Evolutionary conservation across 108 stramenopile species (phyloP), one percentile per base, ranked within the genome.

Genomic region (Skeletonema grethae): DNA sequence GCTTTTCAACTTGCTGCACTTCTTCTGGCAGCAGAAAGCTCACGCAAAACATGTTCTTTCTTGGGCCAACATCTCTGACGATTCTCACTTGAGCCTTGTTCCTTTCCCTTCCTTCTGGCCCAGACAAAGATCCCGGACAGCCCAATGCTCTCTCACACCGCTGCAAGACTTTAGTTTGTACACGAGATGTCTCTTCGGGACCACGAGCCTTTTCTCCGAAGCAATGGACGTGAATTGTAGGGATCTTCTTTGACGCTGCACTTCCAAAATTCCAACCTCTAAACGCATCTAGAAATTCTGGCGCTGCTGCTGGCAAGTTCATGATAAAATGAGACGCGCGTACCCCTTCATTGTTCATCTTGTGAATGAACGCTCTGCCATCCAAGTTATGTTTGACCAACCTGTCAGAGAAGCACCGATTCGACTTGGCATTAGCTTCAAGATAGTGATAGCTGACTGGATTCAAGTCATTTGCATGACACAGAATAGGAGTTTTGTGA

Each of bases 221-320:
- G 69, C 94, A 95, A 66, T 95, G 86, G 12, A 92, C 88, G 72
- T 95, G 94, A 56, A 95, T 77, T 36, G 75, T 78, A 3, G 94
- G 94, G 63, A 55, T 53, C 22, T 53, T 53, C 50, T 53, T 53
- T 1, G 50, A n/a, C 7, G 22, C 9, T 22, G 20, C 22, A 24
- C 20, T 53, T 10, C 22, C 50, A 65, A 77, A 73, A 10, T 70
- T 74, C 73, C 77, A 95, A 13, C 95, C 97, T 5, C 87, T 82
- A 77, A 99, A 97, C 10, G 88, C 94, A 84, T 98, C 97, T 67
- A 99, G 71, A 77, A 98, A 99, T 25, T 96, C 95, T 15, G 95
- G 88, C 1, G 96, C 96, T 11, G 83, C 74, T 15, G 91, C 92
- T 7, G 98, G 98, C 46, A 99, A 89, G 79, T 99, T 99, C 92